A percentile compares a stretch with the other conserved stretches of the same genome.
These are phyloP conservation scores for Talaromyces sp. DNA, from an alignment of 2,329 filamentous ascomycete genomes.

Conservation along the genomic window DNA sequence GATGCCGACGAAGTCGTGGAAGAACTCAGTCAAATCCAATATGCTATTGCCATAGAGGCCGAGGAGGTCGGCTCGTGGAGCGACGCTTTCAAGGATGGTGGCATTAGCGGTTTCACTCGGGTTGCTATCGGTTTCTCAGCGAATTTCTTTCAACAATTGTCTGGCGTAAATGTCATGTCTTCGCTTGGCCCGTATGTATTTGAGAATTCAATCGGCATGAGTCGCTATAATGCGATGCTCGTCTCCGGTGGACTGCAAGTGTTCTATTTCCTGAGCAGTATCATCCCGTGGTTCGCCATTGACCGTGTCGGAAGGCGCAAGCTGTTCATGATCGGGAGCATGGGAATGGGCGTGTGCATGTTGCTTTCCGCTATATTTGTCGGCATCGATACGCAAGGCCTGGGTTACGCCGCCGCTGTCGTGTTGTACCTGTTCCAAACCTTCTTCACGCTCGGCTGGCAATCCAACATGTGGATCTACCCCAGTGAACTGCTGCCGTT, in stretches of 20 bases:
- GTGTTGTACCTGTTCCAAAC: conserved; percentile 70
- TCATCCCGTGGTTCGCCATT: conserved; percentile 41
- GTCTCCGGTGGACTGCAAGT: conserved; percentile 48
- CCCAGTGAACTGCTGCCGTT: conserved; percentile 55
- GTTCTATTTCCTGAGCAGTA: conserved; percentile 26
- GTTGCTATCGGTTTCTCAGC: conserved; percentile 27
- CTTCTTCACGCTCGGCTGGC: conserved; percentile 65
- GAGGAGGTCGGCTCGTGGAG: conserved; percentile 26
- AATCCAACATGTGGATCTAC: conserved; percentile 62
- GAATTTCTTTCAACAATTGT: conserved; percentile 42
- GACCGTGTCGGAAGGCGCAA: conserved; percentile 18
- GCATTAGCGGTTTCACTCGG: conserved; percentile 28
- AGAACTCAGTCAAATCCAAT: conserved; percentile 42
- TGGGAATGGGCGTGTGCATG: conserved; percentile 27
- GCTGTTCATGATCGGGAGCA: conserved; percentile 18
- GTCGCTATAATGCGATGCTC: conserved; percentile 37
- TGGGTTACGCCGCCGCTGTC: conserved; percentile 48
- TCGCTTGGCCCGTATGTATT: conserved; percentile 46
- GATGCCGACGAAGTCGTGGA: conserved; percentile 40
- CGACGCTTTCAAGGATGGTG: conserved; percentile 22
- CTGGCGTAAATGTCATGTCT: conserved; percentile 44
- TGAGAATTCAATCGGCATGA: conserved; percentile 37
- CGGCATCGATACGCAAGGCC: conserved; percentile 30
- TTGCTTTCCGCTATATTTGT: conserved; percentile 41
- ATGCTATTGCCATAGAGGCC: conserved; percentile 46